Evolutionary conservation across 192 early-diverging fungal species (phyloP), one percentile per base, ranked within the genome.

Genomic region (Coemansia javaensis): DNA sequence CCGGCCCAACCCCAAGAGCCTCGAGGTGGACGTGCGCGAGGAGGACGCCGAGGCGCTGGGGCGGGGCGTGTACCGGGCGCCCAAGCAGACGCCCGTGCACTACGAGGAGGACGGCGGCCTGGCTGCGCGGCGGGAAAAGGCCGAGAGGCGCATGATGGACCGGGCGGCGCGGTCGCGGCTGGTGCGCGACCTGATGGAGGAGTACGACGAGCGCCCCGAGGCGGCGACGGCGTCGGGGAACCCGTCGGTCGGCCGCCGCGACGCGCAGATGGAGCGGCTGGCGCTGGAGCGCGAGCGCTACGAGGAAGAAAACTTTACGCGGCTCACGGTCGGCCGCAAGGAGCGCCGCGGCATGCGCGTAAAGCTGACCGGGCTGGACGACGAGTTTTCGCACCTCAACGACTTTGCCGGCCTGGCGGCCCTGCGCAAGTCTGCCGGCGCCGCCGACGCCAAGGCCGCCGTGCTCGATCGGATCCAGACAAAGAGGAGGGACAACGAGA

Each of bases 241-340:
- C 56, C 77, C 81, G 38, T 77, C 81, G 2, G 82, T 81, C 22
- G 81, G 76, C 9, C 73, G 81, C 37, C 70, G 18, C 13, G 65
- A 81, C 24, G 70, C 69, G 27, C 74, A 64, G 16, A 60, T 83
- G 40, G 82, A 88, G 57, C 56, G 67, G 24, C 47, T 78, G 43
- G 75, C 81, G 13, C 68, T 70, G 9, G 87, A 93, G 51, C 77
- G 82, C 27, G 66, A 79, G 40, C 51, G 74, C 17, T 93, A 87
- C 57, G 93, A 96, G 59, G 93, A 96, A 53, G 86, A 90, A 16
- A 91, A 93, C 68, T 92, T 91, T 66, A 80, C 82, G 25, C 81
- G 93, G 40, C 59, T 91, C 34, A 66, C 70, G 33, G 34, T 90
- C 39, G 82, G 78, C 33, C 80, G 82, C 43, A 85, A 89, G 62